phyloP scores from a whole-genome alignment of 75 land plant genomes.

The Cunninghamia lanceolata region DNA sequence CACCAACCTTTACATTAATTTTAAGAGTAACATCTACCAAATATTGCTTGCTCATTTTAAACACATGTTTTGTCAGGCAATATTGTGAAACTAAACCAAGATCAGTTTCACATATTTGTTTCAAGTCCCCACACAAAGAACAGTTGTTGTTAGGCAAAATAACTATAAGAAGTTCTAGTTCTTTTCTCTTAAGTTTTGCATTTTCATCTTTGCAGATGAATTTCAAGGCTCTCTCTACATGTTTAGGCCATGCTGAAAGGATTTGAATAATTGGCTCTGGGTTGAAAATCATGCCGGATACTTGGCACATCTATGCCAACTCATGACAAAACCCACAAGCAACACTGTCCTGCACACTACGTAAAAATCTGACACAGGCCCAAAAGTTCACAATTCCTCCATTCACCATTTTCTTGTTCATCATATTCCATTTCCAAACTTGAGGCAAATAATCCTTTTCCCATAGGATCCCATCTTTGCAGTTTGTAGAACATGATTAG shows the following conservation, averaged over 20 bases:
- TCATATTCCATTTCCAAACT: too few species aligned
- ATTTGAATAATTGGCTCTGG: constrained; percentile 47
- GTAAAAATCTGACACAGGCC: constrained; percentile 55
- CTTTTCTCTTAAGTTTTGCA: constrained; percentile 53
- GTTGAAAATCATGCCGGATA: constrained; percentile 47
- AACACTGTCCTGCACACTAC: constrained; percentile 36
- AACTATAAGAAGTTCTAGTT: constrained; percentile 73
- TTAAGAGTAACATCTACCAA: too few species aligned
- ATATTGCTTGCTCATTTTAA: too few species aligned
- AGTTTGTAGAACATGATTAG: constrained; percentile 31
- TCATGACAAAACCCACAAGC: constrained; percentile 45
- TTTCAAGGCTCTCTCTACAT: constrained; percentile 73
- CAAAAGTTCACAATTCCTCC: constrained; percentile 44
- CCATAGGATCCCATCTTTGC: constrained; percentile 12
- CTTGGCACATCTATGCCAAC: constrained; percentile 52
- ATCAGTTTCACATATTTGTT: constrained; percentile 88
- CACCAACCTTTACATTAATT: too few species aligned
- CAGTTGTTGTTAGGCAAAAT: constrained; percentile 95
- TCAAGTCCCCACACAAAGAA: constrained; percentile 88
- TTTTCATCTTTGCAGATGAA: constrained; percentile 39
- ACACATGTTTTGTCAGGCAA: constrained; percentile 86
- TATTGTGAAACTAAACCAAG: constrained; percentile 88
- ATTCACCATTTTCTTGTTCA: too few species aligned
- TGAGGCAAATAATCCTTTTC: too few species aligned
- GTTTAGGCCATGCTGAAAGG: constrained; percentile 46